Conservation (phyloP, 2,329 filamentous ascomycete species). For the Tolypocladium paradoxum region DNA sequence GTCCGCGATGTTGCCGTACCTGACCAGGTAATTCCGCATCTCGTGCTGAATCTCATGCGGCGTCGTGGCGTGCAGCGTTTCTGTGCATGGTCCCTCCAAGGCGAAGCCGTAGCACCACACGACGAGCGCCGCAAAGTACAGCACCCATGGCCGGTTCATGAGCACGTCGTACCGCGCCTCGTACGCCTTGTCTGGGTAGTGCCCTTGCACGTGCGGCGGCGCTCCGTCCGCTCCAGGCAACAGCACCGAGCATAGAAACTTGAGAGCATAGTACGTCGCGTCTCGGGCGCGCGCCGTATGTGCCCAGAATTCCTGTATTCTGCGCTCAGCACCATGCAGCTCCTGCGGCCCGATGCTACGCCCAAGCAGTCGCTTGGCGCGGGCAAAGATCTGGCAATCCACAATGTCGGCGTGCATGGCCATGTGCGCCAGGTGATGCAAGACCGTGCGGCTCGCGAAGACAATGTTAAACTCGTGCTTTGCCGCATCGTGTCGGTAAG, state of each 20-base stretch:
- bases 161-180: slow-evolving; percentile 79
- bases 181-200: slow-evolving; percentile 44
- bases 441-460: slow-evolving; percentile 77
- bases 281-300: slow-evolving; percentile 80
- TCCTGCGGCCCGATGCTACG: slow-evolving; percentile 76
- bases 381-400: slow-evolving; percentile 93
- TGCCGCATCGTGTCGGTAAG: slow-evolving; percentile 41
- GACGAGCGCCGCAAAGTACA: slow-evolving; percentile 85
- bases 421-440: slow-evolving; percentile 94
- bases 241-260: slow-evolving; percentile 78
- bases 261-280: slow-evolving; percentile 83
- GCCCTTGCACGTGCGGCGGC: not conserved
- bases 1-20: slow-evolving; percentile 58
- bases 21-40: slow-evolving; percentile 69
- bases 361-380: slow-evolving; percentile 74
- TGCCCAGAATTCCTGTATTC: slow-evolving; percentile 86
- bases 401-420: slow-evolving; percentile 95
- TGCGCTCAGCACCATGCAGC: slow-evolving; percentile 64
- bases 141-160: slow-evolving; percentile 85
- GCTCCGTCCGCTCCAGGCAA: slow-evolving; percentile 31
- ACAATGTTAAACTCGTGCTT: slow-evolving; percentile 55
- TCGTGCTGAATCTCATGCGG: slow-evolving; percentile 58
- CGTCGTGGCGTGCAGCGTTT: slow-evolving; percentile 39
- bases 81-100: slow-evolving; percentile 64
- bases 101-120: slow-evolving; percentile 95